Conservation (phyloP, 2,329 filamentous ascomycete genomes). For the Cladosporium sphaerospermum region DNA sequence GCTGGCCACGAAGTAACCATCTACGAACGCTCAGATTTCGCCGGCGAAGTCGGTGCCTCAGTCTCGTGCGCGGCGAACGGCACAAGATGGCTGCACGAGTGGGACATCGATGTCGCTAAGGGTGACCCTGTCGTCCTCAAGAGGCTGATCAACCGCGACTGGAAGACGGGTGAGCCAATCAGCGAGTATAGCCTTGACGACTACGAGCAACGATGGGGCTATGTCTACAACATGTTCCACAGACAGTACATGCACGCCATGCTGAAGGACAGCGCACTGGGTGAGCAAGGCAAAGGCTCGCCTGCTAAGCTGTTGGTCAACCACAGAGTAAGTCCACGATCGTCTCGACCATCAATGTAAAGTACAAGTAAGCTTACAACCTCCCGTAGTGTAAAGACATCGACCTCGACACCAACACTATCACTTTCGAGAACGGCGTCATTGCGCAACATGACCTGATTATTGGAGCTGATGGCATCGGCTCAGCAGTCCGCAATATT, state of each 20-base stretch:
- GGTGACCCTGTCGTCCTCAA: constrained; percentile 60
- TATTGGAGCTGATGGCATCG: constrained; percentile 61
- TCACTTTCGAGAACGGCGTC: constrained; percentile 50
- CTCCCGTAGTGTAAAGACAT: constrained; percentile 42
- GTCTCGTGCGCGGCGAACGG: constrained; percentile 65
- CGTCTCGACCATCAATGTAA: constrained; percentile 29
- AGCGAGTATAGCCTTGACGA: constrained; percentile 59
- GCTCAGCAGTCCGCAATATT: constrained; percentile 56
- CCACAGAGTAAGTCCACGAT: constrained; percentile 31
- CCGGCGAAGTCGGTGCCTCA: constrained; percentile 61
- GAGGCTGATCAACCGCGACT: constrained; percentile 64
- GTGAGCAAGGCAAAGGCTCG: constrained; percentile 44
- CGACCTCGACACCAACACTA: constrained; percentile 39
- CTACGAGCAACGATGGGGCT: constrained; percentile 60
- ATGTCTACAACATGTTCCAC: constrained; percentile 65
- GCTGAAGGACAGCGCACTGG: constrained; percentile 55
- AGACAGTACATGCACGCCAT: constrained; percentile 63
- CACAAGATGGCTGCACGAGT: constrained; percentile 63
- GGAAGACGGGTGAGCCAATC: constrained; percentile 61
- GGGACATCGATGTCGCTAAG: constrained; percentile 57
- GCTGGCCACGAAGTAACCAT: constrained; percentile 54
- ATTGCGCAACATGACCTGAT: constrained; percentile 52
- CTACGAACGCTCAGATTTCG: constrained; percentile 59
- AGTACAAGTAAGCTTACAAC: neutral
- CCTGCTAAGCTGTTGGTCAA: constrained; percentile 53